Percentiles rank a stretch among this genome's conserved stretches.
These are phyloP conservation scores for Chenopodium album DNA, from an alignment of 148 eudicot genomes.

Conservation along the genomic window DNA sequence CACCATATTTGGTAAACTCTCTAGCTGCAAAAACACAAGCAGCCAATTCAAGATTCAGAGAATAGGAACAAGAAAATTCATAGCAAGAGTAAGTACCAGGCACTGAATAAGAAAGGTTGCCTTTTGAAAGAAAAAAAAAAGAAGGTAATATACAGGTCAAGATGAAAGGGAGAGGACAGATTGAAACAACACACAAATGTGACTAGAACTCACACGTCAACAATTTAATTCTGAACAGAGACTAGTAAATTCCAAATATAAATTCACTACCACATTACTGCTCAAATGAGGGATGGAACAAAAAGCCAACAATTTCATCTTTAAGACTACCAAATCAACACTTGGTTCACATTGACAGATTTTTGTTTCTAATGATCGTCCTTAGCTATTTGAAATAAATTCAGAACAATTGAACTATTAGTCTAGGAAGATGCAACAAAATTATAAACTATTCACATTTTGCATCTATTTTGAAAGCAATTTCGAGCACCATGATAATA, in stretches of 20 bases:
- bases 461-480: no score
- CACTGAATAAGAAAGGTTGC: not conserved
- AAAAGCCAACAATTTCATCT: no score
- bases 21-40: constrained; percentile 46
- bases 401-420: no score
- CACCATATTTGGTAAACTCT: constrained; percentile 69
- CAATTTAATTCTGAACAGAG: no score
- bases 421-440: no score
- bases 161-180: not conserved
- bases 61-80: not conserved
- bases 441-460: no score
- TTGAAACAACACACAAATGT: no score
- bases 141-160: not conserved
- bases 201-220: not conserved
- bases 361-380: no score
- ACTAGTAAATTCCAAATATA: not conserved
- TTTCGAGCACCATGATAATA: no score
- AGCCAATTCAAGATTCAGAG: constrained; percentile 14
- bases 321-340: no score
- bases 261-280: not conserved
- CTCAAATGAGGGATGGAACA: not conserved
- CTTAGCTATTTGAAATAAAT: no score
- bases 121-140: not conserved
- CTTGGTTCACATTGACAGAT: no score
- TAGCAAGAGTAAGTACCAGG: not conserved